These are phyloP conservation scores for Theobroma cacao DNA, from an alignment of 345 rosid species.

Conservation along the genomic window DNA sequence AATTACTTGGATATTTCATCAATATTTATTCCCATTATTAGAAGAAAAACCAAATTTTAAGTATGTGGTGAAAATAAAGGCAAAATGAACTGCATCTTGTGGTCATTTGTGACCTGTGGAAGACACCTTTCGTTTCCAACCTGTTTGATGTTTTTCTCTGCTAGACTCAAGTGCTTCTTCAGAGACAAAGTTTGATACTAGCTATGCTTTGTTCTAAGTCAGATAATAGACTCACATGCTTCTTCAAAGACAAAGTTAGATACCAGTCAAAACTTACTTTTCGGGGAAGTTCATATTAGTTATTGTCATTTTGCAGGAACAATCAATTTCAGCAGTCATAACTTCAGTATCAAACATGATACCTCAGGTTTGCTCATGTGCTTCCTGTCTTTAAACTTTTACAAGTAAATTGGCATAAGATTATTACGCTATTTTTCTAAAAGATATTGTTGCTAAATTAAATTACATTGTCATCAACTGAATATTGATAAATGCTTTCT, in stretches of 20 bases:
- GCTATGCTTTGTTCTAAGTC: neutral
- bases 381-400: conserved; percentile 7
- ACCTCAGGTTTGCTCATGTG: conserved; percentile 63
- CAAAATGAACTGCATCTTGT: conserved; percentile 2
- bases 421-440: neutral
- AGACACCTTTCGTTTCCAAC: neutral
- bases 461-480: neutral
- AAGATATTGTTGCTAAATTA: neutral
- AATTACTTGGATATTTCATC: neutral
- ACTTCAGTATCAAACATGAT: conserved; percentile 85
- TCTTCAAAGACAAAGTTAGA: neutral
- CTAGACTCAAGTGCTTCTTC: neutral
- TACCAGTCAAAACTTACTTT: neutral
- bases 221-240: neutral
- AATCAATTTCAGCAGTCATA: conserved; percentile 83
- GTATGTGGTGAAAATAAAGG: neutral
- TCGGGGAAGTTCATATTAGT: conserved; percentile 9
- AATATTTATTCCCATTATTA: neutral
- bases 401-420: neutral
- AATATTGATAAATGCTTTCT: neutral
- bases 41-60: neutral
- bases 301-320: conserved; percentile 52
- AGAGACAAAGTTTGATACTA: neutral
- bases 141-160: neutral
- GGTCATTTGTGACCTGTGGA: neutral